Evolutionary conservation across 495 filamentous ascomycete species (phyloP).

Genomic region (Jackrogersella multiformis): DNA sequence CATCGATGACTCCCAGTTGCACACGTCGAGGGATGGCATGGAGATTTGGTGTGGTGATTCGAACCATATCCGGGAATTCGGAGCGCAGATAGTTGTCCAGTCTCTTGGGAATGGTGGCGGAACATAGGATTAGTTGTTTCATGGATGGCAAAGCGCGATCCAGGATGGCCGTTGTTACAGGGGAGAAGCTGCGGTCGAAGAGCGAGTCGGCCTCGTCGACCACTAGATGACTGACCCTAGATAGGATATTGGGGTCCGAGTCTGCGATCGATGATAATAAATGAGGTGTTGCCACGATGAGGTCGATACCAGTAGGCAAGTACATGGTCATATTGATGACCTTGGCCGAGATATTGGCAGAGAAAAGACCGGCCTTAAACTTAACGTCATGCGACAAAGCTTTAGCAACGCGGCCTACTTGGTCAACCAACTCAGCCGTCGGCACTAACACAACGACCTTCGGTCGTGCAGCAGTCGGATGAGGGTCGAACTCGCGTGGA

Average conservation of each 20-base stretch:
- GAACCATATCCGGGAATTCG: constrained; percentile 80
- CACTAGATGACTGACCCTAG: constrained; percentile 84
- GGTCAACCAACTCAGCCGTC: constrained; percentile 90
- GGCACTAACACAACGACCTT: constrained; percentile 89
- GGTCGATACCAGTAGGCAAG: constrained; percentile 80
- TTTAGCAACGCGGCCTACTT: constrained; percentile 83
- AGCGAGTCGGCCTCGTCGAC: constrained; percentile 96
- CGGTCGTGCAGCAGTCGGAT: constrained; percentile 78
- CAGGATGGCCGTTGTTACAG: constrained; percentile 81
- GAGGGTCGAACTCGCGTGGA: constrained; percentile 68
- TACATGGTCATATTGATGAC: constrained; percentile 91
- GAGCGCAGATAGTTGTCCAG: constrained; percentile 83
- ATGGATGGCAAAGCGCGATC: constrained; percentile 79
- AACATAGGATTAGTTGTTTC: constrained; percentile 91
- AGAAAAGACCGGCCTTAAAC: constrained; percentile 80
- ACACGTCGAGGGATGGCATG: constrained; percentile 96
- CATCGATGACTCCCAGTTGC: constrained; percentile 91
- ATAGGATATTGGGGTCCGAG: constrained; percentile 86
- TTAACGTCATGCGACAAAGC: constrained; percentile 81
- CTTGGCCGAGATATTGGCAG: constrained; percentile 73
- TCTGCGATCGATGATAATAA: constrained; percentile 85
- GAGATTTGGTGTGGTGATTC: constrained; percentile 91
- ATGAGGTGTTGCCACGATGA: constrained; percentile 88
- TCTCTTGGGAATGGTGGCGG: constrained; percentile 90
- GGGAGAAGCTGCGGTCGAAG: constrained; percentile 88